These are phyloP conservation scores for Pyricularia pennisetigena DNA, from an alignment of 2,329 filamentous ascomycete species.

Conservation along the genomic window DNA sequence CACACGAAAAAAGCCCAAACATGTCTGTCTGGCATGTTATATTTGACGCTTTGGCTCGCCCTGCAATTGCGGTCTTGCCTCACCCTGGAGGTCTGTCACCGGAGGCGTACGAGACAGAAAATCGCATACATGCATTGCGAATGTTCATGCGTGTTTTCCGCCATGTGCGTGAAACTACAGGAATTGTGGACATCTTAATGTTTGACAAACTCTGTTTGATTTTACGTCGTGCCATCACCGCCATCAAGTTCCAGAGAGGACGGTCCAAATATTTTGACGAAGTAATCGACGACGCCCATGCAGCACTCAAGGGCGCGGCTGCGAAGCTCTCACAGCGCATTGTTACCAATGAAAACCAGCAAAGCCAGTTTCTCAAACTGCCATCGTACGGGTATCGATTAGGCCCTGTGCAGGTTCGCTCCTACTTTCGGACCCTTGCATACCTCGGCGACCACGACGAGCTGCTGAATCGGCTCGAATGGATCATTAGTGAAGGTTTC, in stretches of 20 bases:
- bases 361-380: constrained; percentile 12
- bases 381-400: constrained; percentile 27
- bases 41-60: constrained; percentile 26
- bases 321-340: constrained; percentile 15
- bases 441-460: constrained; percentile 48
- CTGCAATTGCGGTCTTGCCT: constrained; percentile 19
- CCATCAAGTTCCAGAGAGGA: background rate
- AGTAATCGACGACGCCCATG: constrained; percentile 9
- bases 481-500: constrained; percentile 43
- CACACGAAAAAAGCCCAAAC: background rate
- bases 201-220: constrained; percentile 25
- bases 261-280: background rate
- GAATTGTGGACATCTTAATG: constrained; percentile 20
- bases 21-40: constrained; percentile 26
- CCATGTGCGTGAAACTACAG: background rate
- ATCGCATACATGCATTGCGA: constrained; percentile 19
- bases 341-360: no score
- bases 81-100: background rate
- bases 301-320: constrained; percentile 11
- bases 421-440: constrained; percentile 54
- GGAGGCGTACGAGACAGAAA: constrained; percentile 6
- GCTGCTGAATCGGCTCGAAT: constrained; percentile 46
- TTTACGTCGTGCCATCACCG: constrained; percentile 19
- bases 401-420: constrained; percentile 37
- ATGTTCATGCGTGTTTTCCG: constrained; percentile 21